phyloP scores from a whole-genome alignment of 768 basidiomycete species.

The Lyophyllum decastes region DNA sequence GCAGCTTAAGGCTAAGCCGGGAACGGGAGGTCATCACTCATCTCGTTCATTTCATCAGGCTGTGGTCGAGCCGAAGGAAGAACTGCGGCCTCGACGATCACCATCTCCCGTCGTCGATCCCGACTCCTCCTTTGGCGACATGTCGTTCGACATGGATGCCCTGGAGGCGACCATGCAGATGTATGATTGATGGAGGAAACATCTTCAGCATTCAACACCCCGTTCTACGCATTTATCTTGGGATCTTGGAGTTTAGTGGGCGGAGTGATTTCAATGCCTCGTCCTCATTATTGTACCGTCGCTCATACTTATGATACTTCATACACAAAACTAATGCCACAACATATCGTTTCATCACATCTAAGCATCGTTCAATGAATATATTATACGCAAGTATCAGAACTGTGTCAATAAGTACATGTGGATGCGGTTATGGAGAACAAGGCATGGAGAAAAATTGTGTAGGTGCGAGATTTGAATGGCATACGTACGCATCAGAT shows the following conservation, averaged over 20 bases:
- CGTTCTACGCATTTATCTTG: neutral
- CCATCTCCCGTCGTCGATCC: slow-evolving; percentile 15
- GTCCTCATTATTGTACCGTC: no score
- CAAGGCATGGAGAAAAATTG: no score
- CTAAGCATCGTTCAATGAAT: neutral
- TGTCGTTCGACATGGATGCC: slow-evolving; percentile 27
- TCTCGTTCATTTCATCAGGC: neutral
- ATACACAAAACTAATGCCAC: neutral
- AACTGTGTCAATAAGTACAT: neutral
- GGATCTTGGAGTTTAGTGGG: no score
- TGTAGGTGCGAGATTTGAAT: neutral
- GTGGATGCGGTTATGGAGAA: no score
- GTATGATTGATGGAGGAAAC: slow-evolving; percentile 21
- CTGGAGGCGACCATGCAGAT: slow-evolving; percentile 27
- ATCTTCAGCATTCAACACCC: neutral
- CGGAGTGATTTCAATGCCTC: no score
- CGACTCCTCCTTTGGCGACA: slow-evolving; percentile 27
- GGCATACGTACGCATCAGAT: neutral
- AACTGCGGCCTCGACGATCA: no score
- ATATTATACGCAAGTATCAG: neutral
- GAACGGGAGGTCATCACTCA: neutral
- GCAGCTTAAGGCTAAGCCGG: neutral
- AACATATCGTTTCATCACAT: neutral
- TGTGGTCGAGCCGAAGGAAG: neutral
- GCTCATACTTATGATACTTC: neutral